Percentiles rank a stretch among this genome's conserved stretches.
These are phyloP conservation scores for Trypanosoma theileri DNA, from an alignment of 208 protist genomes.

Conservation along the genomic window DNA sequence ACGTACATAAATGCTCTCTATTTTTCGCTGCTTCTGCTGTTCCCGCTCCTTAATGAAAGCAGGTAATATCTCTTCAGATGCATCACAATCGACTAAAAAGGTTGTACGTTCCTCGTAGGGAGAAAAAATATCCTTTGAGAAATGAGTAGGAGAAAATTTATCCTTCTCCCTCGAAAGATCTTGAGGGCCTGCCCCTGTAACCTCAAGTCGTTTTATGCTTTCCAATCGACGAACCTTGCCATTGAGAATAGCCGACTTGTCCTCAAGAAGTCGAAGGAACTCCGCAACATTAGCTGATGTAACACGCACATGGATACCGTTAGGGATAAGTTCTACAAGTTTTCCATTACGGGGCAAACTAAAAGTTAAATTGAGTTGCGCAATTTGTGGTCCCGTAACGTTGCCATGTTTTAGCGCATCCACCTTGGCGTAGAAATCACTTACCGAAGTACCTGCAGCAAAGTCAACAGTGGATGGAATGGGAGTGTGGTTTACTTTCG, in stretches of 20 bases:
- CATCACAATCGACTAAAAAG: constrained; percentile 77
- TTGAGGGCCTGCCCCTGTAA: constrained; percentile 24
- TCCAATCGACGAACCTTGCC: constrained; percentile 55
- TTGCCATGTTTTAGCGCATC: constrained; percentile 37
- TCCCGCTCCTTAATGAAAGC: constrained; percentile 38
- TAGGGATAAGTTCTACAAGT: constrained; percentile 67
- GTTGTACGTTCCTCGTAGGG: constrained; percentile 56
- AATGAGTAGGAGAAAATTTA: constrained; percentile 80
- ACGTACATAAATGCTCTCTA: constrained; percentile 38
- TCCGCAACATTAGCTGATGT: constrained; percentile 63
- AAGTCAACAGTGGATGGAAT: not conserved
- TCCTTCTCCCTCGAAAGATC: constrained; percentile 44
- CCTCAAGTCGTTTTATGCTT: constrained; percentile 63
- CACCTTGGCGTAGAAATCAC: constrained; percentile 55
- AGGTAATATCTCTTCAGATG: constrained; percentile 59
- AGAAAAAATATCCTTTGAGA: constrained; percentile 70
- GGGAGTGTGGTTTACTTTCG: not conserved
- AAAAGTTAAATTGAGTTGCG: constrained; percentile 71
- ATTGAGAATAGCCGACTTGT: constrained; percentile 21
- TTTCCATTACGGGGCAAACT: constrained; percentile 56
- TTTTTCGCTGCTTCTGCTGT: constrained; percentile 26
- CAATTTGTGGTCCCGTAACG: constrained; percentile 39
- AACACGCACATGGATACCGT: constrained; percentile 70
- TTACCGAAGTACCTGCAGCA: constrained; percentile 14
- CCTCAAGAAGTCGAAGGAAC: constrained; percentile 68